Conservation (phyloP, 2,329 filamentous ascomycete genomes). For the Pseudogymnoascus sp. region DNA sequence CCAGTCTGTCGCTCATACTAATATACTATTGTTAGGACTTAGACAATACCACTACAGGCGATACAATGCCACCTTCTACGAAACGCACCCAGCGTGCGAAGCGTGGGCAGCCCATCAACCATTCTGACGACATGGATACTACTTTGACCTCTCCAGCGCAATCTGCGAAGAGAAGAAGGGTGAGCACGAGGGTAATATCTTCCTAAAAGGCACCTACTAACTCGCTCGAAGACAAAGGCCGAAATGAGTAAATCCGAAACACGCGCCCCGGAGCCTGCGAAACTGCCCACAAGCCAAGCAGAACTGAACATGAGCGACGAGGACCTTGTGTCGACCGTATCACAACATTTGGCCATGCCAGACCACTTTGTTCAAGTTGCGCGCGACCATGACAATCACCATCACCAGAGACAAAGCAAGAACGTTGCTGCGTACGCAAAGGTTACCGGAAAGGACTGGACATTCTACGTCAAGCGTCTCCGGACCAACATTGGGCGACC, state of each 20-base stretch:
- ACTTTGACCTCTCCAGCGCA: conserved; percentile 47
- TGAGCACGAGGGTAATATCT: conserved; percentile 35
- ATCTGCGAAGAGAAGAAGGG: conserved; percentile 56
- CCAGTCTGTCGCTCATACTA: background rate
- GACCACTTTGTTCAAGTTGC: conserved; percentile 46
- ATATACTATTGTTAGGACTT: conserved; percentile 3
- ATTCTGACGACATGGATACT: conserved; percentile 20
- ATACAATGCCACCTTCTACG: conserved; percentile 33
- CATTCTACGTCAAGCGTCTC: conserved; percentile 71
- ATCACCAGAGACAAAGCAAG: conserved; percentile 49
- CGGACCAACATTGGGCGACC: conserved; percentile 67
- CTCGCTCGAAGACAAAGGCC: conserved; percentile 26
- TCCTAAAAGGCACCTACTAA: background rate
- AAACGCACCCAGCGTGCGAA: conserved; percentile 32
- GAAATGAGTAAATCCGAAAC: conserved; percentile 28
- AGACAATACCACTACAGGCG: conserved; percentile 19
- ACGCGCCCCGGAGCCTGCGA: conserved; percentile 29
- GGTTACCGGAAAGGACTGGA: conserved; percentile 74
- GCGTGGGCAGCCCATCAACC: conserved; percentile 26
- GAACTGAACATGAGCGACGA: conserved; percentile 40
- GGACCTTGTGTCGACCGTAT: conserved; percentile 32
- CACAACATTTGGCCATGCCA: conserved; percentile 22
- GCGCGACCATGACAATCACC: conserved; percentile 53
- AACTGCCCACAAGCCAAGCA: conserved; percentile 31
- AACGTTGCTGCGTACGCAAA: conserved; percentile 71